Base-by-base conservation (phyloP, 192 early-diverging fungal species). In the Umbelopsis ramanniana region DNA sequence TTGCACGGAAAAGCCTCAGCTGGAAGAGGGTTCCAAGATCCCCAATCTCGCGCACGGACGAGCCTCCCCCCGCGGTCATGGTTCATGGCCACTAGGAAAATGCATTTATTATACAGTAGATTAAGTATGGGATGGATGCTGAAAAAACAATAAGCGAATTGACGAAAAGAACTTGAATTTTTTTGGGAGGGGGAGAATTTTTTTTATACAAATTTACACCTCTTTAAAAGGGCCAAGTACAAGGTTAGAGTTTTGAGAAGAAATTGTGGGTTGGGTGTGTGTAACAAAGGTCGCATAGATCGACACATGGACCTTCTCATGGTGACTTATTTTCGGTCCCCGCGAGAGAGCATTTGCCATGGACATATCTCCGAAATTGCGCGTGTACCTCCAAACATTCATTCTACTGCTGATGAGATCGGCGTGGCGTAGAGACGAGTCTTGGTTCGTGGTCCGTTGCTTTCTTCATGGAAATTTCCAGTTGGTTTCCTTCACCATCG, bases 391-490 rank as follows among this genome's bases (percentile, higher is more conserved):
- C 37, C 52, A 53, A 46, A 47, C 19, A 15, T 23, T 47, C 48
- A 46, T 22, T 55, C 45, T 53, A 45, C 45, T 47, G 38, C 52
- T 75, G 66, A 19, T 63, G 29, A 52, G 48, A 50, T 24, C 57
- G 70, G 37, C 70, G 72, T 33, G 73, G 68, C 47, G 77, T 69
- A 15, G 72, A 74, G 1, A 23, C 57, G 22, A 74, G 67, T 37
- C 68, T 66, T 47, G 68, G 26, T 66, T 71, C 63, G 47, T 79
- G 74, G 66, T 52, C 71, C 3, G 67, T 70, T 10, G 77, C 77
- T 35, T 74, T 79, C 11, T 70, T 79, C 77, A 79, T 79, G 23
- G 68, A 72, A 7, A 79, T 73, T 53, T 79, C 69, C 1, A 79
- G 68, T 52, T 54, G 45, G n/a, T 74, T 79, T 12, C 77, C 77